Evolutionary conservation across 768 basidiomycete species (phyloP).

Genomic region (Stropharia rugosoannulata): DNA sequence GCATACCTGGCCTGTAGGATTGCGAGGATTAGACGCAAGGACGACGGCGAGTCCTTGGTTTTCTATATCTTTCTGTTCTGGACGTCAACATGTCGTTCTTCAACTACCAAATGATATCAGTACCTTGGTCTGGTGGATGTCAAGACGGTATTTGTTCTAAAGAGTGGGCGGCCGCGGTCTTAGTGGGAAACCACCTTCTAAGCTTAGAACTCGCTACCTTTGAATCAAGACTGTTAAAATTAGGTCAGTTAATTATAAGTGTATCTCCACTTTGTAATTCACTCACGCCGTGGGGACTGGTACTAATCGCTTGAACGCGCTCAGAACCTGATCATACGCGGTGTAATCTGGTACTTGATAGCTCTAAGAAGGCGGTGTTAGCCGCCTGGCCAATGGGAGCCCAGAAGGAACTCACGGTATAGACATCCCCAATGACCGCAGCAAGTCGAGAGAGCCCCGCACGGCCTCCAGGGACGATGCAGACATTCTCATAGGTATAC

Average conservation of each 20-base stretch:
- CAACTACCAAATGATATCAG: constrained; percentile 18
- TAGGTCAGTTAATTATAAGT: not conserved
- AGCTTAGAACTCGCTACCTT: constrained; percentile 21
- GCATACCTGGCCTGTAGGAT: constrained; percentile 87
- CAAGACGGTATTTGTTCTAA: constrained; percentile 68
- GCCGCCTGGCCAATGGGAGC: not conserved
- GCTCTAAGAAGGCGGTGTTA: constrained; percentile 41
- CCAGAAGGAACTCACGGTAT: constrained; percentile 49
- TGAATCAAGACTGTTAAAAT: constrained; percentile 25
- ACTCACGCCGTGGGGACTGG: constrained; percentile 88
- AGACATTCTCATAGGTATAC: constrained; percentile 91
- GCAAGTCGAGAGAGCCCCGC: constrained; percentile 89
- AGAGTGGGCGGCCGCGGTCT: not conserved
- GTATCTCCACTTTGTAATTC: not conserved
- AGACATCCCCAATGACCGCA: constrained; percentile 89
- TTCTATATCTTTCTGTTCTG: constrained; percentile 66
- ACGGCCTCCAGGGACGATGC: constrained; percentile 93
- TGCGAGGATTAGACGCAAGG: constrained; percentile 92
- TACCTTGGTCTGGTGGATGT: constrained; percentile 76
- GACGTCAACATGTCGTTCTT: constrained; percentile 27
- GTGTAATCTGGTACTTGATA: constrained; percentile 95
- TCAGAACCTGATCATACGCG: constrained; percentile 80
- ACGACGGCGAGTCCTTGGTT: constrained; percentile 85
- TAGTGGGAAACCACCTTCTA: not conserved
- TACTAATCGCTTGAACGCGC: constrained; percentile 85